Conservation (phyloP, 2,329 filamentous ascomycete genomes). For the Blastomyces emzantsi region DNA sequence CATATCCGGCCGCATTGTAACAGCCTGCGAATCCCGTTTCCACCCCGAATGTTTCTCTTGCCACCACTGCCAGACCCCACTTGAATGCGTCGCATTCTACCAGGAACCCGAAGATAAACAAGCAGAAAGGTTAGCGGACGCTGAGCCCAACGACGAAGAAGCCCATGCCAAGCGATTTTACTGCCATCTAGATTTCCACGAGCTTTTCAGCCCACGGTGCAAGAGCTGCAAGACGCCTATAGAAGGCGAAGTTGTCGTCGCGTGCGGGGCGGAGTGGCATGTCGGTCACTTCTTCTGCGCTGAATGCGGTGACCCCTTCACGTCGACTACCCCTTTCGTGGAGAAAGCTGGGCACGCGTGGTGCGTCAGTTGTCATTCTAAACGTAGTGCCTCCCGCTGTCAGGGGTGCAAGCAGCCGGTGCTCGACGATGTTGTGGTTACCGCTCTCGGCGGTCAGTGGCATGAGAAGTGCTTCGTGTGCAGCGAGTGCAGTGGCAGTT, state of each 20-base stretch:
- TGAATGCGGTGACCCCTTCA: conserved; percentile 81
- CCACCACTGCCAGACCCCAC: conserved; percentile 72
- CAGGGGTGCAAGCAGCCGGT: conserved; percentile 75
- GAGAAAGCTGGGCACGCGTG: conserved; percentile 98
- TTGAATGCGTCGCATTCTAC: conserved; percentile 95
- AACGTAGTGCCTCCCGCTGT: conserved; percentile 83
- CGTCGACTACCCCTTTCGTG: conserved; percentile 65
- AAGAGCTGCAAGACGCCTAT: conserved; percentile 96
- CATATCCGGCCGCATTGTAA: conserved; percentile 85
- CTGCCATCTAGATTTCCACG: conserved; percentile 98
- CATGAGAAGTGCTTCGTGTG: conserved; percentile 89
- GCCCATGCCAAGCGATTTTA: conserved; percentile 65
- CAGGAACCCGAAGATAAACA: conserved; percentile 73
- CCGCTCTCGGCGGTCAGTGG: conserved; percentile 86
- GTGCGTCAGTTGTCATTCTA: conserved; percentile 89
- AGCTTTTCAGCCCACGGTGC: conserved; percentile 84
- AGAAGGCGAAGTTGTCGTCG: conserved; percentile 86
- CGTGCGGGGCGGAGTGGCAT: conserved; percentile 93
- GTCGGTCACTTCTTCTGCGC: conserved; percentile 98
- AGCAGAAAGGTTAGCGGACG: conserved; percentile 58
- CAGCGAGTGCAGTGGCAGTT: conserved; percentile 52
- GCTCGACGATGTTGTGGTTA: conserved; percentile 80
- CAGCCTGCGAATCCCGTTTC: conserved; percentile 71
- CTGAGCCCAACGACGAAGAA: conserved; percentile 53
- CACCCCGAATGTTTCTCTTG: conserved; percentile 92